Evolutionary conservation across 2,329 filamentous ascomycete genomes (phyloP), one percentile per base, ranked within the genome.

Genomic region (Parascedosporium putredinis): DNA sequence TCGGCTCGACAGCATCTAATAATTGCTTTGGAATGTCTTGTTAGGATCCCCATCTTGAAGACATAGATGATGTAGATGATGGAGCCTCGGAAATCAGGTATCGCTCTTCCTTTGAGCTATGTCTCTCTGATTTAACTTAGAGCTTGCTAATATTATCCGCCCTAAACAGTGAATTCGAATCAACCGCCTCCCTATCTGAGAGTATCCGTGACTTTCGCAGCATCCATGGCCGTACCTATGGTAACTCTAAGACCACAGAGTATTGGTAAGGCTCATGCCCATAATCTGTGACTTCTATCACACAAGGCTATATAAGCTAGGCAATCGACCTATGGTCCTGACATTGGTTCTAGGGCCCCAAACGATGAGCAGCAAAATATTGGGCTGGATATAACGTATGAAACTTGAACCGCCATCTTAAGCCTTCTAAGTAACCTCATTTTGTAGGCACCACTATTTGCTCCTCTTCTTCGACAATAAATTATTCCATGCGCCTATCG

Each of bases 121-220:
- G 27, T 12, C 12, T 31, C 27, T 31, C 27, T 12, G n/a, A n/a
- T n/a, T n/a, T n/a, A n/a, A n/a, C n/a, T n/a, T n/a, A n/a, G n/a
- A n/a, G n/a, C n/a, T n/a, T 34, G 31, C 31, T 34, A n/a, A 34
- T 34, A 34, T 20, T n/a, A 4, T 9, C 3, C 36, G 14, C 36
- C 5, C 36, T 40, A 14, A 20, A 14, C 16, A 40, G 36, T 18
- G 36, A 5, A 20, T 33, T 52, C 45, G 23, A 56, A 10, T 64
- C 61, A 2, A 64, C 62, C 0, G 56, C 58, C 1, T 66, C 63
- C 10, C 53, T 66, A 2, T 57, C 57, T 2, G 60, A 61, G 4
- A 64, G 61, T 50, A 60, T 65, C 45, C 56, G 58, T 12, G 51
- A 59, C 25, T 63, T 60, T 33, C 59, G 59, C 38, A 54, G 49